Evolutionary conservation across 192 early-diverging fungal species (phyloP), one percentile per base, ranked within the genome.

Genomic region (Coemansia javaensis): DNA sequence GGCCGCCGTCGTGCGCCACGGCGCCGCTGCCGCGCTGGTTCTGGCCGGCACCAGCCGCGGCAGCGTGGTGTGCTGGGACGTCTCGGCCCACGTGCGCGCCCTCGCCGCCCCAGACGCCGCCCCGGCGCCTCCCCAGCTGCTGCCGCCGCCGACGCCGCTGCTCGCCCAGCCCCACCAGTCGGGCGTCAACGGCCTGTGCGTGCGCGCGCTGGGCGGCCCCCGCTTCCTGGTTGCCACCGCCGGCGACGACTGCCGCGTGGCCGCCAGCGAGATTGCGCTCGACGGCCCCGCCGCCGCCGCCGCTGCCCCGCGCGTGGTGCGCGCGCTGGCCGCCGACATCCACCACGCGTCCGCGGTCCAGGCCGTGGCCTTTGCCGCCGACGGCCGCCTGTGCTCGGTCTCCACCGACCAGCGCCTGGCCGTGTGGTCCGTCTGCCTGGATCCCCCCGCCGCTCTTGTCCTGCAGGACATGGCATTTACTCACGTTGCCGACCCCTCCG

Each of bases 261-360:
- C 60, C 16, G 55, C 59, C 2, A 45, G 49, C 11, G 38, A 35
- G 39, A 15, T 81, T 23, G 28, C 51, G 23, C 27, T 64, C 23
- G 24, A 5, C 5, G 13, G 57, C 45, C n/a, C 45, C 23, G 22
- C 5, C 15, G 4, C 5, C 38, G 16, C 27, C n/a, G n/a, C n/a
- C n/a, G n/a, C n/a, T n/a, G n/a, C n/a, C n/a, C n/a, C n/a, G n/a
- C n/a, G n/a, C 22, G 30, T n/a, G 18, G 2, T 7, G 18, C 32
- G 42, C 2, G 21, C 34, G 4, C 35, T 3, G 14, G 41, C 24
- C 13, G 45, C 28, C 28, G 37, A 43, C 36, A 79, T 82, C 2
- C 88, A n/a, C n/a, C n/a, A 90, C 68, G 81, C 83, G 12, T 90
- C 88, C 15, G 74, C 84, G n/a, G 75, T 87, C 25, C 79, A 82